Base-by-base conservation (phyloP, 2,329 filamentous ascomycete species). In the Penicillium crustosum region DNA sequence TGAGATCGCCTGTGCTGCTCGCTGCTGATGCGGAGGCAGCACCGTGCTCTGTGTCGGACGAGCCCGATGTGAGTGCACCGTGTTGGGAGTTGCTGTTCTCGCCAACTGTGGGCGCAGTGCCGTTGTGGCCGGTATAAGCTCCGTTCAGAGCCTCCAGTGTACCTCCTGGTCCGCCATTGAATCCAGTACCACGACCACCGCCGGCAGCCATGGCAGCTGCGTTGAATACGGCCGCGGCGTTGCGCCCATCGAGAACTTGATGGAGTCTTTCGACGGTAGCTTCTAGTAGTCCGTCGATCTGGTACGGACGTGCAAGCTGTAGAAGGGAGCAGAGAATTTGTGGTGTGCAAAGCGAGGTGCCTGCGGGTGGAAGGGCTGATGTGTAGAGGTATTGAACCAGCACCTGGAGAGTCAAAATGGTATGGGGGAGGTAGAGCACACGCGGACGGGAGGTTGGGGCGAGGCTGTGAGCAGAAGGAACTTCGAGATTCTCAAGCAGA, bases 191-290 rank as follows among this genome's bases (percentile, higher is more conserved):
- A 48, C 92, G 86, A 0, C 94, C 94, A 27, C 94, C 93, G 12
- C 94, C 94, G 1, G 94, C 94, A 0, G 93, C 94, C 94, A 97
- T 97, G 53, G 94, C 94, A 0, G 93, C 94, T 0, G 94, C 94
- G 65, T 99, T 99, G 81, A 99, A 99, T 0, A 99, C 93, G 6
- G 94, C 94, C 0, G 94, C 94, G 0, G 94, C 93, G 66, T 97
- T 99, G 47, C 93, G 85, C 48, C 91, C 94, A 73, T 99, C 94
- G 4, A 99, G 84, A 0, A 95, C 85, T 31, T 90, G 84, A 69
- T 99, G 94, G 0, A 99, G 82, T 8, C 93, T 86, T 74, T 97
- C 92, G 10, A 97, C 91, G 2, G 95, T 91, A 0, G 91, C 91
- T 77, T 99, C 94, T 1, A 97, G 81, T 2, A 99, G 83, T 0